Evolutionary conservation across 2,329 filamentous ascomycete genomes (phyloP).

Genomic region (Microdochium trichocladiopsis): DNA sequence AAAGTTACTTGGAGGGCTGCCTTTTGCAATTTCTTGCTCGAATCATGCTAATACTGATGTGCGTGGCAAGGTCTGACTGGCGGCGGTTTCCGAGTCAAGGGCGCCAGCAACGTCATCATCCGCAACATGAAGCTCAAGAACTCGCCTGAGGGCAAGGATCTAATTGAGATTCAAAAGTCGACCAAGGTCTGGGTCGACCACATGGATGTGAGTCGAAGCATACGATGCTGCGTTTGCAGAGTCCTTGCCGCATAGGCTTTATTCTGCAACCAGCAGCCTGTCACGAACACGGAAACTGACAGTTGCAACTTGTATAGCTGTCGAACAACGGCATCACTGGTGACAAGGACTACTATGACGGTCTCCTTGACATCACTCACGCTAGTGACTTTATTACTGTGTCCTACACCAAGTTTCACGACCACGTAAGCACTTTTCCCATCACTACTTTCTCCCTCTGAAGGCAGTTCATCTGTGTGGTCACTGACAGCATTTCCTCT

Average conservation of each 20-base stretch:
- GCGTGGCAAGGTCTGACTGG: slow-evolving; percentile 27
- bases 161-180: slow-evolving; percentile 38
- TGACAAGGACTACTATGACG: slow-evolving; percentile 36
- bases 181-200: slow-evolving; percentile 43
- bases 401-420: slow-evolving; percentile 33
- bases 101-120: slow-evolving; percentile 45
- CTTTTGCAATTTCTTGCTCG: too few species aligned
- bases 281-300: not conserved
- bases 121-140: slow-evolving; percentile 46
- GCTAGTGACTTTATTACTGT: slow-evolving; percentile 34
- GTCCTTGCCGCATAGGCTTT: too few species aligned
- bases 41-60: too few species aligned
- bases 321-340: slow-evolving; percentile 19
- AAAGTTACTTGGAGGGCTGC: too few species aligned
- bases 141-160: slow-evolving; percentile 40
- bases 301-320: slow-evolving; percentile 4
- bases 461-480: not conserved
- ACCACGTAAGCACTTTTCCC: slow-evolving; percentile 19
- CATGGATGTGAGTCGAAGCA: slow-evolving; percentile 30
- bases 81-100: slow-evolving; percentile 38
- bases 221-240: too few species aligned
- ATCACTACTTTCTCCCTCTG: not conserved
- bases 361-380: slow-evolving; percentile 35
- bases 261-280: too few species aligned
- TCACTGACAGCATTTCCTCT: not conserved